These are phyloP conservation scores for Wickerhamiella kazuoi DNA, from an alignment of 805 yeast species.

Conservation along the genomic window DNA sequence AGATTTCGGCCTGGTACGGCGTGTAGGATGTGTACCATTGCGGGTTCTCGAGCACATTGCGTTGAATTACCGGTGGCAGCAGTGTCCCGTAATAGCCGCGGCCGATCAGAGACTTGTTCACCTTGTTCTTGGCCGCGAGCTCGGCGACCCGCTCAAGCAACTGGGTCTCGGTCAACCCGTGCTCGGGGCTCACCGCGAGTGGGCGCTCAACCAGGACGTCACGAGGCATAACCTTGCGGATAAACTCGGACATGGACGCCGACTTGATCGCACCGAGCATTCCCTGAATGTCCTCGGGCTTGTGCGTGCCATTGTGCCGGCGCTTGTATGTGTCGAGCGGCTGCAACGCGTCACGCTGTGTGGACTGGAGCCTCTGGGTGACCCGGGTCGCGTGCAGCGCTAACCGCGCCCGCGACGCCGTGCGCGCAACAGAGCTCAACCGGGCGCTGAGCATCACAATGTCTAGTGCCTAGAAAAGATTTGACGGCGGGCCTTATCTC, in stretches of 20 bases:
- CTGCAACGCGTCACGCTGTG: slow-evolving; percentile 5
- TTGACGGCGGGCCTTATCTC: neutral
- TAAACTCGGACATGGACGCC: slow-evolving; percentile 49
- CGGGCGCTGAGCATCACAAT: too few species aligned
- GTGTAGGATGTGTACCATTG: slow-evolving; percentile 99
- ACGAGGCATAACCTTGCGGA: slow-evolving; percentile 57
- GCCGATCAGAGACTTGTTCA: slow-evolving; percentile 66
- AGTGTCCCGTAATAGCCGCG: slow-evolving; percentile 87
- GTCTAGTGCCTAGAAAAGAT: neutral
- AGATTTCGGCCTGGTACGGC: slow-evolving; percentile 95
- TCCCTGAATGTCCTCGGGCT: slow-evolving; percentile 36
- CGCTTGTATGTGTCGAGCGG: slow-evolving; percentile 70
- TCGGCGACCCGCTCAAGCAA: slow-evolving; percentile 50
- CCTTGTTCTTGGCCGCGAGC: slow-evolving; percentile 60
- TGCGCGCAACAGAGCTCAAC: too few species aligned
- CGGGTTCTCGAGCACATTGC: slow-evolving; percentile 82
- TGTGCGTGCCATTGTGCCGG: slow-evolving; percentile 74
- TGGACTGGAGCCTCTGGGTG: too few species aligned
- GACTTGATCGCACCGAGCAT: slow-evolving; percentile 58
- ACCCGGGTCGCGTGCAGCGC: too few species aligned
- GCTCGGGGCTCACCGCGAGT: slow-evolving; percentile 44
- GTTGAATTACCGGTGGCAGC: slow-evolving; percentile 80
- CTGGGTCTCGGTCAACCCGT: slow-evolving; percentile 69
- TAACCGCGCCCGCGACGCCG: too few species aligned
- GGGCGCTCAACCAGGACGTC: slow-evolving; percentile 54